These are phyloP conservation scores for Ustilago vetiveriae DNA, from an alignment of 1,284 basidiomycete species.

Conservation along the genomic window DNA sequence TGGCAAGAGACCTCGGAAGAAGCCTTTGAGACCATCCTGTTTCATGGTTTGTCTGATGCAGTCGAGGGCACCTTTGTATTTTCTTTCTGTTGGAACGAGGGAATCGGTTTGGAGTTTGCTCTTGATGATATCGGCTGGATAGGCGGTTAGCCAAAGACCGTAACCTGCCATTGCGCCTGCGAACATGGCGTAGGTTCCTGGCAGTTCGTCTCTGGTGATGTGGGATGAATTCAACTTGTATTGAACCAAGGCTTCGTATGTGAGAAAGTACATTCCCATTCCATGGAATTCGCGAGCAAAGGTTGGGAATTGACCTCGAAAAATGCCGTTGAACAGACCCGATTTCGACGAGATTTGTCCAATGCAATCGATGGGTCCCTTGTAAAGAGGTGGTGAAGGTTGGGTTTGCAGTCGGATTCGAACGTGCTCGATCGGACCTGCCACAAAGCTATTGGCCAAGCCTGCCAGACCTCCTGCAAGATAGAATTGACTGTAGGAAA, in stretches of 20 bases:
- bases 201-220: slow-evolving; percentile 48
- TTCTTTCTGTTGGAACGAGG: slow-evolving; percentile 69
- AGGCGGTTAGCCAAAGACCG: slow-evolving; percentile 72
- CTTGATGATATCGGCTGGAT: slow-evolving; percentile 94
- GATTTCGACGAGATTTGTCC: slow-evolving; percentile 13
- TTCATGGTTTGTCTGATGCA: slow-evolving; percentile 83
- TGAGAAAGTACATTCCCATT: slow-evolving; percentile 74
- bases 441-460: slow-evolving; percentile 88
- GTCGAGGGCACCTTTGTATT: slow-evolving; percentile 82
- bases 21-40: slow-evolving; percentile 83
- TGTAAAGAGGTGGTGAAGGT: slow-evolving; percentile 51
- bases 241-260: slow-evolving; percentile 91
- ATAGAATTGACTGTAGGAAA: slow-evolving; percentile 78
- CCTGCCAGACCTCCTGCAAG: slow-evolving; percentile 84
- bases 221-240: slow-evolving; percentile 72
- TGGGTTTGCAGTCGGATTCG: slow-evolving; percentile 79
- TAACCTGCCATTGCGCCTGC: slow-evolving; percentile 59
- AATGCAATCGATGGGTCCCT: slow-evolving; percentile 67
- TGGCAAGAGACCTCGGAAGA: slow-evolving; percentile 86
- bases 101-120: slow-evolving; percentile 90
- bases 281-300: slow-evolving; percentile 79
- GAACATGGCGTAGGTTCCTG: slow-evolving; percentile 54
- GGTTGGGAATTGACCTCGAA: slow-evolving; percentile 91
- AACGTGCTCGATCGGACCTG: slow-evolving; percentile 95
- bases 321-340: slow-evolving; percentile 73